Conservation (phyloP, 2,329 filamentous ascomycete genomes). For the Beauveria medogensis region DNA sequence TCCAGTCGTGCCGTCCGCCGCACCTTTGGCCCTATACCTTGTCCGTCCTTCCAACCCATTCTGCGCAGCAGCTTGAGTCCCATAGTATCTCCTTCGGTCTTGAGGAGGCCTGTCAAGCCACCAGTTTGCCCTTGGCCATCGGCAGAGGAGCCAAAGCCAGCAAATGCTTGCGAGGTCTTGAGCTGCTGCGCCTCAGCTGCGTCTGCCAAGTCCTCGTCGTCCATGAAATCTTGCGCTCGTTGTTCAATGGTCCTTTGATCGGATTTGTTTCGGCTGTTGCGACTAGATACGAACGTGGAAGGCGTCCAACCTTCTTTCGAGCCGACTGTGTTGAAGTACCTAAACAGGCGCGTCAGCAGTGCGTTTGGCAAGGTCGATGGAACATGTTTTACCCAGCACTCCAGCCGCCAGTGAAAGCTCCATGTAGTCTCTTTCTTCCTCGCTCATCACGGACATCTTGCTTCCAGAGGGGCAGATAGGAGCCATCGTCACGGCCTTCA, state of each 20-base stretch:
- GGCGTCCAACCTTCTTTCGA: constrained; percentile 98
- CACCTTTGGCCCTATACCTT: constrained; percentile 85
- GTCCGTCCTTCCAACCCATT: constrained; percentile 95
- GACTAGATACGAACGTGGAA: constrained; percentile 83
- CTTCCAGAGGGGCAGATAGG: constrained; percentile 94
- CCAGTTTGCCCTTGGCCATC: constrained; percentile 39
- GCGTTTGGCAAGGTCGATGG: background rate
- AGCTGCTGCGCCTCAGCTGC: constrained; percentile 69
- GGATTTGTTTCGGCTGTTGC: constrained; percentile 67
- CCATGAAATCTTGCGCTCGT: constrained; percentile 87
- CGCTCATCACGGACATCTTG: constrained; percentile 93
- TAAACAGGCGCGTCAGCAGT: constrained; percentile 25
- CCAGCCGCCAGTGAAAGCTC: constrained; percentile 93
- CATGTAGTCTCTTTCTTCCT: constrained; percentile 83
- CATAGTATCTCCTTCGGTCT: constrained; percentile 70
- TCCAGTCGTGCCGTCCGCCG: constrained; percentile 63
- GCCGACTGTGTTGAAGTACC: constrained; percentile 96
- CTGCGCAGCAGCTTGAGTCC: constrained; percentile 75
- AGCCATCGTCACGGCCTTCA: constrained; percentile 76
- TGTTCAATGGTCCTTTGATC: constrained; percentile 39
- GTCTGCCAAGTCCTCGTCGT: constrained; percentile 88
- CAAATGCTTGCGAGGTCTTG: constrained; percentile 65
- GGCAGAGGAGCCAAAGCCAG: constrained; percentile 63
- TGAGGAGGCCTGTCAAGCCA: constrained; percentile 61
- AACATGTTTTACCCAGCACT: constrained; percentile 70